These are phyloP conservation scores for Penicillium sp. DNA, from an alignment of 2,329 filamentous ascomycete genomes.

Conservation along the genomic window DNA sequence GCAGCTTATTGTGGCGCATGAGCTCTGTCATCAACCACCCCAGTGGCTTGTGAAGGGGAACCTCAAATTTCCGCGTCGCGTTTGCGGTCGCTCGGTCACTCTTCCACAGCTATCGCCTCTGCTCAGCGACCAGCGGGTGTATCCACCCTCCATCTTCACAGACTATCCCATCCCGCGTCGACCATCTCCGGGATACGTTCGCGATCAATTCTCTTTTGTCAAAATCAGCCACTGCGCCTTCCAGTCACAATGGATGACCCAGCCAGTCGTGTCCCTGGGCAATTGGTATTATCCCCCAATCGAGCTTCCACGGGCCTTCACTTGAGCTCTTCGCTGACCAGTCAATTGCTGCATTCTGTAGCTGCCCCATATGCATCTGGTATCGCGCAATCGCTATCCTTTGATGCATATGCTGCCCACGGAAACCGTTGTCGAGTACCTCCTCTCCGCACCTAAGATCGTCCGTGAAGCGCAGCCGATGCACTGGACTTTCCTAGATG, in stretches of 20 bases:
- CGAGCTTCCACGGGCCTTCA: conserved; percentile 15
- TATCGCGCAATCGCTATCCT: conserved; percentile 84
- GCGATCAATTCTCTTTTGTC: conserved; percentile 21
- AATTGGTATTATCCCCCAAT: conserved; percentile 45
- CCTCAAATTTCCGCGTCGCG: conserved; percentile 46
- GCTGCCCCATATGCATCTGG: conserved; percentile 87
- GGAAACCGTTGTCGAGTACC: conserved; percentile 79
- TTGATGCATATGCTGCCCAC: conserved; percentile 71
- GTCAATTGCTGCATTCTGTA: conserved; percentile 41
- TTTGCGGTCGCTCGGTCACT: conserved; percentile 32
- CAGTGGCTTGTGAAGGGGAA: conserved; percentile 21
- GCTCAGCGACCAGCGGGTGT: conserved; percentile 7
- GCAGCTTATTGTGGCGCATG: conserved; percentile 15
- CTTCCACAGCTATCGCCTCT: conserved; percentile 13
- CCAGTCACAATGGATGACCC: conserved; percentile 51
- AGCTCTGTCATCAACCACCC: conserved; percentile 12
- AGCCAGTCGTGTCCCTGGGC: conserved; percentile 49
- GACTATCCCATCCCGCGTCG: conserved; percentile 12
- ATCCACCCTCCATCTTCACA: conserved; percentile 18
- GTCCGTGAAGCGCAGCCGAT: conserved; percentile 84
- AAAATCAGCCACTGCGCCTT: conserved; percentile 23
- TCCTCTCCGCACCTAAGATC: conserved; percentile 82
- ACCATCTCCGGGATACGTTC: conserved; percentile 1
- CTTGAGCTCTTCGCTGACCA: conserved; percentile 19
- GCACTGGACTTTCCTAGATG: conserved; percentile 90